These are phyloP conservation scores for Paraglomus brasilianum DNA, from an alignment of 192 early-diverging fungal species.

Conservation along the genomic window DNA sequence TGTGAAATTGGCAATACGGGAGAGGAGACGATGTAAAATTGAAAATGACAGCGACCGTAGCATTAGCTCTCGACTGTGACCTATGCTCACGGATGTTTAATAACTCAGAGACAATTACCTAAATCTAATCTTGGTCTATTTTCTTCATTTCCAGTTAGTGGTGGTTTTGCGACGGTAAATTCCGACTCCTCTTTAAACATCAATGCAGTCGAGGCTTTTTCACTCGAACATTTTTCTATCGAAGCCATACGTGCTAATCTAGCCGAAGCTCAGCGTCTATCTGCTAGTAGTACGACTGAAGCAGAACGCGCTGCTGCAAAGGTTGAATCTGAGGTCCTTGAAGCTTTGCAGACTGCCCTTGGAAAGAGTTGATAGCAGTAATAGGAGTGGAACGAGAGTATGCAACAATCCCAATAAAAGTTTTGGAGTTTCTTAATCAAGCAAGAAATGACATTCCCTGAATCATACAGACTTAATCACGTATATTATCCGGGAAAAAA, in stretches of 20 bases:
- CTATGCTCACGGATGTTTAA: background rate
- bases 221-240: slow-evolving; percentile 82
- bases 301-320: slow-evolving; percentile 77
- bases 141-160: slow-evolving; percentile 63
- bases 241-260: slow-evolving; percentile 73
- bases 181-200: slow-evolving; percentile 95
- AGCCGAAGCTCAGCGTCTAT: slow-evolving; percentile 77
- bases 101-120: background rate
- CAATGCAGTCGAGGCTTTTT: slow-evolving; percentile 92
- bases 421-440: no score
- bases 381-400: background rate
- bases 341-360: slow-evolving; percentile 79
- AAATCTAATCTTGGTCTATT: background rate
- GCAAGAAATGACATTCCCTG: no score
- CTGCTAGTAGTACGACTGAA: slow-evolving; percentile 64
- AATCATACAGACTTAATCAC: no score
- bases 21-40: background rate
- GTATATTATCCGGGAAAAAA: no score
- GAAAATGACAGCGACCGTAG: background rate
- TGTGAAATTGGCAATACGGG: background rate
- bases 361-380: background rate
- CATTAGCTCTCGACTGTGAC: background rate
- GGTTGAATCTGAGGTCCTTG: slow-evolving; percentile 86
- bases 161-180: slow-evolving; percentile 97
- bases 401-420: no score